phyloP scores from a whole-genome alignment of 805 yeast species.

The Lipomyces yamadae region DNA sequence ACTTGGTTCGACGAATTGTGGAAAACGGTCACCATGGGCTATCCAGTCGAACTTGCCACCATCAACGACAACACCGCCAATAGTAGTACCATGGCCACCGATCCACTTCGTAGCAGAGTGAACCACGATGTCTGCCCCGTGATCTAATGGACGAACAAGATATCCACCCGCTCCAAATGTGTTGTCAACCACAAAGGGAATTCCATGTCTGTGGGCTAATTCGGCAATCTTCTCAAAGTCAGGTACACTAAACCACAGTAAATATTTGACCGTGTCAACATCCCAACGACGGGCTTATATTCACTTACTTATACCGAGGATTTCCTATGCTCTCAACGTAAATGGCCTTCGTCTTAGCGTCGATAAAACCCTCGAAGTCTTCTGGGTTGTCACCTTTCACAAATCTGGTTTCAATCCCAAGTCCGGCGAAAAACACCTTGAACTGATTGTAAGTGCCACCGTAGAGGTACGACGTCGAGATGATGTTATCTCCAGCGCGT shows the following conservation, averaged over 20 bases:
- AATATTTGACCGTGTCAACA: neutral
- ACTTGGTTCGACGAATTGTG: constrained; percentile 88
- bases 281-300: neutral
- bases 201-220: constrained; percentile 82
- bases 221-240: constrained; percentile 78
- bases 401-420: constrained; percentile 85
- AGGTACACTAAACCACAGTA: constrained; percentile 62
- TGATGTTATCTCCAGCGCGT: constrained; percentile 81
- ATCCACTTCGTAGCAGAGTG: constrained; percentile 98
- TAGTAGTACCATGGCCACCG: constrained; percentile 95
- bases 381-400: constrained; percentile 79
- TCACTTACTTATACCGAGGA: constrained; percentile 63
- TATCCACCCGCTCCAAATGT: constrained; percentile 97
- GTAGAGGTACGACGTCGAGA: constrained; percentile 83
- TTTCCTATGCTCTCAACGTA: constrained; percentile 91
- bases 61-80: constrained; percentile 89
- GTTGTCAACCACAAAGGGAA: constrained; percentile 92
- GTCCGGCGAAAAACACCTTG: constrained; percentile 86
- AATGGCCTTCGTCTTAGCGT: constrained; percentile 84
- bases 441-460: constrained; percentile 98
- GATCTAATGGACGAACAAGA: constrained; percentile 79
- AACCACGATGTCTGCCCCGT: constrained; percentile 89
- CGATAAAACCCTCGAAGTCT: constrained; percentile 73
- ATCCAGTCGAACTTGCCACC: constrained; percentile 93
- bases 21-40: constrained; percentile 82